Percentiles rank a stretch among this genome's conserved stretches.
phyloP scores from a whole-genome alignment of 306 rosid species.

The Prunus armeniaca region DNA sequence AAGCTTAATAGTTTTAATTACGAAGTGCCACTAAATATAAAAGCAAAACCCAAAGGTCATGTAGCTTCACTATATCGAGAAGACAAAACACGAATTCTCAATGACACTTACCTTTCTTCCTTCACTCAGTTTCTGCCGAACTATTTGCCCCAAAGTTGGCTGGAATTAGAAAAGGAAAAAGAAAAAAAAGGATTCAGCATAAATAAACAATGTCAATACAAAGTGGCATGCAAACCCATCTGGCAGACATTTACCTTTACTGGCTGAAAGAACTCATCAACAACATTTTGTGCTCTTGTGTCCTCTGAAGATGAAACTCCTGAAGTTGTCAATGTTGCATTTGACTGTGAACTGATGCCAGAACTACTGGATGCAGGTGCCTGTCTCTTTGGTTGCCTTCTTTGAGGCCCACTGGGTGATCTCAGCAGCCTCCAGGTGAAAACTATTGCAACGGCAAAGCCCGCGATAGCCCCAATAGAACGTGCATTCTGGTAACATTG shows the following conservation, averaged over 20 bases:
- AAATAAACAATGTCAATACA: slow-evolving; percentile 22
- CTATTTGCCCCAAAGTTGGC: slow-evolving; percentile 92
- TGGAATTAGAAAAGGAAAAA: slow-evolving; percentile 26
- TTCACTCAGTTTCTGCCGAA: slow-evolving; percentile 84
- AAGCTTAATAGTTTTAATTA: background rate
- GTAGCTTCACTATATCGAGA: background rate
- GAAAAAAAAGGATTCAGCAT: slow-evolving; percentile 20
- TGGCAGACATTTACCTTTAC: slow-evolving; percentile 48
- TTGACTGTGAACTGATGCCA: slow-evolving; percentile 44
- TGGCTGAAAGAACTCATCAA: slow-evolving; percentile 71
- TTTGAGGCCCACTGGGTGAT: slow-evolving; percentile 55
- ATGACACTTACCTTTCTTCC: slow-evolving; percentile 82
- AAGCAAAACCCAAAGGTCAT: background rate
- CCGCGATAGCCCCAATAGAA: slow-evolving; percentile 85
- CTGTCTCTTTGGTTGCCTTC: slow-evolving; percentile 77
- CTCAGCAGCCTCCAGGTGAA: slow-evolving; percentile 92
- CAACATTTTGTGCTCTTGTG: slow-evolving; percentile 64
- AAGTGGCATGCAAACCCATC: background rate
- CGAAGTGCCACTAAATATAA: background rate
- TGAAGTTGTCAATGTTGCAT: slow-evolving; percentile 33
- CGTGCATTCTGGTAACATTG: slow-evolving; percentile 62
- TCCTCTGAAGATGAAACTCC: slow-evolving; percentile 54
- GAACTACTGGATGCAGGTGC: slow-evolving; percentile 59
- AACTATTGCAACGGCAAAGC: slow-evolving; percentile 78
- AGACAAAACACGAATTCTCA: background rate